A percentile compares a stretch with the other conserved stretches of the same genome.
Conservation (phyloP, 2,329 filamentous ascomycete species). For the Cercospora beticola region DNA sequence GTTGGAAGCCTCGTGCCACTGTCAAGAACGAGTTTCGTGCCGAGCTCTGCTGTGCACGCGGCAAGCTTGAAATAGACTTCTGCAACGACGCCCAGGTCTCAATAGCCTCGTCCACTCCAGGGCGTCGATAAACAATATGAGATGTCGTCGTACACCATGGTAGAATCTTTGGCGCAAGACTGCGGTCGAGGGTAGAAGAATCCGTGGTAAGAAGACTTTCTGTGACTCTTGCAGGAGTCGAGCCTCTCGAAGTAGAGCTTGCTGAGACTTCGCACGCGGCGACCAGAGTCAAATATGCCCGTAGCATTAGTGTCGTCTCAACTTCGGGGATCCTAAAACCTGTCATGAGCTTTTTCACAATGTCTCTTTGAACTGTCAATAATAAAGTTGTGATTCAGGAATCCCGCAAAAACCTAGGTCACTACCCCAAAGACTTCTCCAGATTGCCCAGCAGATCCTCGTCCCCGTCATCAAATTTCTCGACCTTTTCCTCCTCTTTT, state of each 20-base stretch:
- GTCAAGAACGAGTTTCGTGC: background rate
- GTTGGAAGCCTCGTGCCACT: background rate
- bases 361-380: background rate
- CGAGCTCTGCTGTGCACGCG: background rate
- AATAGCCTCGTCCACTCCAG: background rate
- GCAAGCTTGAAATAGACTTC: background rate
- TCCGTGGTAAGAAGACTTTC: background rate
- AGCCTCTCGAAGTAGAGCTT: background rate
- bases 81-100: background rate
- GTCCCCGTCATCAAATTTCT: slow-evolving; percentile 29
- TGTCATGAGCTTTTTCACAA: background rate
- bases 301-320: background rate
- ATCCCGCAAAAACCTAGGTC: background rate
- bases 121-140: background rate
- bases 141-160: background rate
- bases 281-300: background rate
- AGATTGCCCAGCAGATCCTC: slow-evolving; percentile 35
- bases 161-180: background rate
- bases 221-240: background rate
- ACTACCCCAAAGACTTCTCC: slow-evolving; percentile 25
- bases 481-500: slow-evolving; percentile 7
- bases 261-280: background rate
- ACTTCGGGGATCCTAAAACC: background rate
- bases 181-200: background rate
- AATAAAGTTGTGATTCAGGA: background rate